Base-by-base conservation (phyloP, 2,329 filamentous ascomycete species). In the Venturia effusa region DNA sequence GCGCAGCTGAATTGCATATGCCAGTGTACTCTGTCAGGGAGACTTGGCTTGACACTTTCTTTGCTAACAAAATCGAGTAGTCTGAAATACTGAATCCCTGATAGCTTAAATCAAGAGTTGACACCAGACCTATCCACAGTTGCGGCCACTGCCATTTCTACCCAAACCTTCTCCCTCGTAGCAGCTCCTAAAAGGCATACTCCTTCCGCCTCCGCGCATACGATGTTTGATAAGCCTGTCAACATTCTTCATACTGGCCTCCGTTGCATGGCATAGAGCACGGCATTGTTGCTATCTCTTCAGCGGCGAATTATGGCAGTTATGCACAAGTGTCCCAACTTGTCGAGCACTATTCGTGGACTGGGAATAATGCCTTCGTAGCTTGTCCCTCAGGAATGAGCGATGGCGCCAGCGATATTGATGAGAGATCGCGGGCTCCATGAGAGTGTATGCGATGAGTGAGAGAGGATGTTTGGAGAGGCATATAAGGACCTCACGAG, bases 171-270 rank as follows among this genome's bases (percentile, higher is more conserved):
- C 55, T 71, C 79, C 66, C 83, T 79, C 74, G 73, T 87, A 22
- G 81, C 82, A 0, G 84, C 90, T 70, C 83, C 87, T 0, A 88
- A 90, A 72, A 79, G 76, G 51, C 86, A 88, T 67, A 80, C 83
- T 55, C 86, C 87, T 0, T 83, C 84, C 39, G 73, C 89, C 3
- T 79, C 79, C 51, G 81, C 83, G 1, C 78, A 84, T 13, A 82
- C 86, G 69, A 81, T 82, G 0, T 88, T 88, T 71, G 86, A 88
- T 0, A 77, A 79, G 61, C 81, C 81, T 61, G 81, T 76, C 7
- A 82, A 83, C 59, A 80, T 84, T 40, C 75, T 90, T 1, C 78
- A 88, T 41, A 87, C 86, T 0, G 80, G 82, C 0, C 81, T 87
- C 67, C 88, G 88, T 34, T 91, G 88, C 82, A 86, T 67, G 84